Evolutionary conservation across 495 filamentous ascomycete genomes (phyloP).

Genomic region (Xylaria longipes): DNA sequence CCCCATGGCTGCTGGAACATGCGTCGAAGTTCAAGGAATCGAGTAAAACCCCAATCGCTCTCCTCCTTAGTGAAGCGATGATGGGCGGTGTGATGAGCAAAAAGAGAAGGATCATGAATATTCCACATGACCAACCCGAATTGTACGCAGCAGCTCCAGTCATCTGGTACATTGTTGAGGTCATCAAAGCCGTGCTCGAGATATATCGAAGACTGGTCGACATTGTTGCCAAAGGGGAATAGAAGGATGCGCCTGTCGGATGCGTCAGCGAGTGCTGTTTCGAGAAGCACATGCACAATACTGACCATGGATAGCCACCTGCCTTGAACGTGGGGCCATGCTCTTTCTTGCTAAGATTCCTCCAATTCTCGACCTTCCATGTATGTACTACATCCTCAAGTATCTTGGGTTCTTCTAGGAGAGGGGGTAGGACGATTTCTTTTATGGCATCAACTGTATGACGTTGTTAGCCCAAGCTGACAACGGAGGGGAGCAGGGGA

Average conservation of each 20-base stretch:
- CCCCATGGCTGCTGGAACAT: constrained; percentile 76
- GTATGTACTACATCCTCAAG: constrained; percentile 79
- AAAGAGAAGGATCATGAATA: constrained; percentile 82
- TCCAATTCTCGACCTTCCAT: constrained; percentile 88
- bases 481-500: neutral
- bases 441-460: constrained; percentile 81
- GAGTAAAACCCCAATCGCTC: constrained; percentile 98
- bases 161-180: constrained; percentile 69
- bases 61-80: constrained; percentile 96
- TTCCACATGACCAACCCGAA: constrained; percentile 96
- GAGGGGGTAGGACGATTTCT: constrained; percentile 66
- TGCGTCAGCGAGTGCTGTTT: constrained; percentile 32
- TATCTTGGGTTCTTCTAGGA: constrained; percentile 69
- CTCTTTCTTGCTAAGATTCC: constrained; percentile 72
- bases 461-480: constrained; percentile 17
- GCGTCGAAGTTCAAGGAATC: constrained; percentile 83
- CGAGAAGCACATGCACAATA: constrained; percentile 21
- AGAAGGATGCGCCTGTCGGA: constrained; percentile 82
- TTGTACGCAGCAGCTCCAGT: constrained; percentile 96
- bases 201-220: constrained; percentile 92
- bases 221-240: constrained; percentile 92
- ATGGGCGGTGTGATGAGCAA: constrained; percentile 70
- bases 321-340: constrained; percentile 89
- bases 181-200: constrained; percentile 86
- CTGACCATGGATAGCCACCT: constrained; percentile 86